Evolutionary conservation across 768 basidiomycete species (phyloP).

Genomic region (Strobilomyces echinocephalus): DNA sequence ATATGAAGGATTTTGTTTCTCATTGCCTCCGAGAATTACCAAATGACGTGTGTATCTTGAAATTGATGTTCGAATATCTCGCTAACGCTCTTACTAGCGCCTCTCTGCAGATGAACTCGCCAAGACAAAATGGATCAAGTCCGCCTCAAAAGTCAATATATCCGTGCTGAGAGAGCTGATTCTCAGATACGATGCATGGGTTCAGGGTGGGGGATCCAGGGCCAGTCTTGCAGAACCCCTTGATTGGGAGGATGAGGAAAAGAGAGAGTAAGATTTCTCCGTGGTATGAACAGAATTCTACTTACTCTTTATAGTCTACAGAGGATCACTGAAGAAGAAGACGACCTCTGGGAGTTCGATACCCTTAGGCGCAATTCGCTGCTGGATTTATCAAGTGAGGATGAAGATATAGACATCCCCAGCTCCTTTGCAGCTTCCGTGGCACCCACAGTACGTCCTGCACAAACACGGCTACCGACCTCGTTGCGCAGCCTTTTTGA

Average conservation of each 20-base stretch:
- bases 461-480: conserved; percentile 57
- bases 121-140: conserved; percentile 89
- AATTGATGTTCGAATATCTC: neutral
- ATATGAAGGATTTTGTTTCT: conserved; percentile 85
- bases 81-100: conserved; percentile 47
- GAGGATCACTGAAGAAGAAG: conserved; percentile 21
- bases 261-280: conserved; percentile 40
- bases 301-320: conserved; percentile 19
- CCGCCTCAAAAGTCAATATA: conserved; percentile 59
- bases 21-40: conserved; percentile 80
- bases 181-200: conserved; percentile 69
- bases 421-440: conserved; percentile 12
- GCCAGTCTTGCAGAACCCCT: conserved; percentile 71
- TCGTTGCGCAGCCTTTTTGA: conserved; percentile 80
- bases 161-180: conserved; percentile 77
- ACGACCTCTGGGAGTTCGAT: conserved; percentile 73
- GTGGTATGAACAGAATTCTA: neutral
- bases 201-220: conserved; percentile 60
- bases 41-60: conserved; percentile 51
- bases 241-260: conserved; percentile 69
- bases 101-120: conserved; percentile 83
- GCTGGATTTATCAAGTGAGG: conserved; percentile 18
- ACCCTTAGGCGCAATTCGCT: conserved; percentile 49
- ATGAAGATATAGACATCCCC: conserved; percentile 21
- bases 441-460: conserved; percentile 48